A percentile compares a stretch with the other conserved stretches of the same genome.
Conservation (phyloP, 2,329 filamentous ascomycete species). For the Diaporthe humulicola region DNA sequence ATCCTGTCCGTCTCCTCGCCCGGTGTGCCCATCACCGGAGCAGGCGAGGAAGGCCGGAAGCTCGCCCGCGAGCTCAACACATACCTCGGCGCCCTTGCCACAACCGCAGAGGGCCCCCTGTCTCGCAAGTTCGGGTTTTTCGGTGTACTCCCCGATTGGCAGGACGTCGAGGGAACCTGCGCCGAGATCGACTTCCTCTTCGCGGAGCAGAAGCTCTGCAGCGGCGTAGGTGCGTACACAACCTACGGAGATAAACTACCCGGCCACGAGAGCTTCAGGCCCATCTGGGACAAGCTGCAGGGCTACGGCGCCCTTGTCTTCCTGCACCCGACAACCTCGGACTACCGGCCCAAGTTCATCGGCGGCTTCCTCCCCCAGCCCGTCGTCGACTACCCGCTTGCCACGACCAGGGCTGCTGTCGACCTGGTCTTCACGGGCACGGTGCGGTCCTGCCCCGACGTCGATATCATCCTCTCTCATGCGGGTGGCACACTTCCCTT, state of each 20-base stretch:
- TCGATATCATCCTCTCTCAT: constrained; percentile 60
- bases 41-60: constrained; percentile 36
- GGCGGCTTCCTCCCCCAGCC: constrained; percentile 44
- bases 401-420: constrained; percentile 57
- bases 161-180: constrained; percentile 45
- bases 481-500: constrained; percentile 59
- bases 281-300: constrained; percentile 46
- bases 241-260: constrained; percentile 44
- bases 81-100: constrained; percentile 34
- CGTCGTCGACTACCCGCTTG: constrained; percentile 54
- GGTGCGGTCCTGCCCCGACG: constrained; percentile 47
- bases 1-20: constrained; percentile 38
- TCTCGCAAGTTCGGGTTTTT: constrained; percentile 44
- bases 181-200: constrained; percentile 45
- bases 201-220: constrained; percentile 42
- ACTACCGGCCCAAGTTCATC: constrained; percentile 37
- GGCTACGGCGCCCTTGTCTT: constrained; percentile 45
- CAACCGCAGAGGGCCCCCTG: constrained; percentile 16
- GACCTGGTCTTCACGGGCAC: constrained; percentile 54
- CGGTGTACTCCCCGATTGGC: constrained; percentile 45
- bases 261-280: constrained; percentile 43
- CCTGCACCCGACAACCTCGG: constrained; percentile 43
- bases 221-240: constrained; percentile 44
- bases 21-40: constrained; percentile 36
- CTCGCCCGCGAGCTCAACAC: constrained; percentile 37